These are phyloP conservation scores for Solanum appendiculatum DNA, from an alignment of 257 asterid species.

Conservation along the genomic window DNA sequence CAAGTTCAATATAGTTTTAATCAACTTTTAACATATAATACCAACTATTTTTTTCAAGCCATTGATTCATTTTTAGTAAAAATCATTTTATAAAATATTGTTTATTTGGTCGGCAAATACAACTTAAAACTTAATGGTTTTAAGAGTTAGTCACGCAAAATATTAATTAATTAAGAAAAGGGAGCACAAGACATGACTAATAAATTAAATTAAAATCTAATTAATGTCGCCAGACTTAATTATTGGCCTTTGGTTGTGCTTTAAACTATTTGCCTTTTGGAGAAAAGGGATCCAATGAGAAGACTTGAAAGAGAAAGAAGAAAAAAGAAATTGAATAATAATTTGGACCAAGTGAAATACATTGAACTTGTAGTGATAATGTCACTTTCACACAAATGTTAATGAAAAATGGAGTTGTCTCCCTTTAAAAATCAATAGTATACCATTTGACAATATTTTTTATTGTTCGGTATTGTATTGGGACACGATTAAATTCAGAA, in stretches of 20 bases:
- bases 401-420: neutral
- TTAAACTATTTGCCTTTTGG: neutral
- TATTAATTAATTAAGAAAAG: neutral
- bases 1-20: neutral
- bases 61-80: neutral
- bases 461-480: neutral
- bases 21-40: neutral
- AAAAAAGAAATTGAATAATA: neutral
- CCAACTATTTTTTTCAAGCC: neutral
- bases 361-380: neutral
- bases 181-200: neutral
- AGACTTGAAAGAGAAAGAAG: neutral
- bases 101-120: neutral
- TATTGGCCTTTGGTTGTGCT: neutral
- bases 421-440: neutral
- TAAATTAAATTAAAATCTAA: neutral
- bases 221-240: neutral
- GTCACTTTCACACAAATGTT: slow-evolving; percentile 1
- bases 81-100: neutral
- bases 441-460: neutral
- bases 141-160: neutral
- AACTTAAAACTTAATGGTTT: neutral
- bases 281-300: neutral
- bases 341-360: neutral
- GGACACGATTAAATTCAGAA: neutral